Base-by-base conservation (phyloP, 2,329 filamentous ascomycete genomes). In the Ceratocystis smalleyi region DNA sequence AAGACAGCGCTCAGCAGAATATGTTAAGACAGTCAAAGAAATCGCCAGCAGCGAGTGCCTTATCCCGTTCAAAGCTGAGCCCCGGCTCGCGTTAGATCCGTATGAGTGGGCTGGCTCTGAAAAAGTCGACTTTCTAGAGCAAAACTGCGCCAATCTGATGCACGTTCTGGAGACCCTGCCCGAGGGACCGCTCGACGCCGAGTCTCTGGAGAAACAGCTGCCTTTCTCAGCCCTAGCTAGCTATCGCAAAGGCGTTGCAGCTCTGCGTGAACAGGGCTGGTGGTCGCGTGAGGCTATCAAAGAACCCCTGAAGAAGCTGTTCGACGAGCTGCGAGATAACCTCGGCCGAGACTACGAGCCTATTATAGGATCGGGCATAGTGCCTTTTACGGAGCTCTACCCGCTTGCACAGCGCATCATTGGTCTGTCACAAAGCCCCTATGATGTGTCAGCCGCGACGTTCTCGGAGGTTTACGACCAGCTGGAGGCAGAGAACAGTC, bases 1-100 rank as follows among this genome's bases (percentile, higher is more conserved):
- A 15, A 77, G 81, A 19, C 77, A 81, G 17, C 78, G 73, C 12
- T 76, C 74, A 22, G 75, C 73, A 22, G 72, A 75, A 62, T 79
- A 79, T 63, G 70, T 73, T 57, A 72, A 69, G 27, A 77, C 71
- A 65, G 71, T 77, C 15, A 72, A 69, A 61, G 75, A 74, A 61
- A 73, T 76, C 68, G 76, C 73, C 57, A 71, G 69, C 35, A 74
- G 69, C 51, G 80, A 77, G 67, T 77, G 74, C 69, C 74, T 74
- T 66, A 74, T 66, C 12, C 65, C 65, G 15, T 66, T 66, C 49
- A 66, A 66, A 43, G 65, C 65, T 73, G 65, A 66, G 54, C 62
- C 62, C 8, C 59, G 65, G 4, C 43, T 66, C 10, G 51, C 32
- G 62, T 66, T 68, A 17, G 65, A 66, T 12, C 62, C 61, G 6